Evolutionary conservation across 2,329 filamentous ascomycete genomes (phyloP).

Genomic region (Hymenoscyphus scutula): DNA sequence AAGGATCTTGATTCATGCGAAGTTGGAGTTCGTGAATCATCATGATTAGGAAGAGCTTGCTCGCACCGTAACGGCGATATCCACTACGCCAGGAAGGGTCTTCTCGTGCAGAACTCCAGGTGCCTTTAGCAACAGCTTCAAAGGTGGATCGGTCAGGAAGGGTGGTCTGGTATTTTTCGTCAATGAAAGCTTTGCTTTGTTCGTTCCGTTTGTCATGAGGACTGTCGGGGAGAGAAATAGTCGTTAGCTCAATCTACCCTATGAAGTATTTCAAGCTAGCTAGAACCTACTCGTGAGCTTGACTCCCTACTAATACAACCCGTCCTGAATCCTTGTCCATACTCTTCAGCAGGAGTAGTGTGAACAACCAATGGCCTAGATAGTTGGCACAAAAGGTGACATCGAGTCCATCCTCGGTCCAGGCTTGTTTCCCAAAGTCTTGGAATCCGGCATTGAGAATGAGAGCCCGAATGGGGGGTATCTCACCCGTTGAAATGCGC

Average conservation of each 20-base stretch:
- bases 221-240: slow-evolving; percentile 5
- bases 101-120: slow-evolving; percentile 12
- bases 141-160: background rate
- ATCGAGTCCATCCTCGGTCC: slow-evolving; percentile 37
- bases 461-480: slow-evolving; percentile 27
- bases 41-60: slow-evolving; percentile 14
- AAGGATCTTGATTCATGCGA: slow-evolving; percentile 31
- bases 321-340: slow-evolving; percentile 37
- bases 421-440: slow-evolving; percentile 27
- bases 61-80: slow-evolving; percentile 15
- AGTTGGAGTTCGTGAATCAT: slow-evolving; percentile 17
- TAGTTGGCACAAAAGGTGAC: slow-evolving; percentile 37
- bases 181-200: slow-evolving; percentile 5
- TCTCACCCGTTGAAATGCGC: slow-evolving; percentile 18
- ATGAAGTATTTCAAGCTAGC: too few relatives aligned
- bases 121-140: slow-evolving; percentile 13
- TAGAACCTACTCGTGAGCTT: slow-evolving; percentile 33
- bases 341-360: slow-evolving; percentile 36
- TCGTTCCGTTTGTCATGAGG: slow-evolving; percentile 11
- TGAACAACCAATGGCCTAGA: slow-evolving; percentile 37
- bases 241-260: too few relatives aligned
- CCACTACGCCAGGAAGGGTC: slow-evolving; percentile 12
- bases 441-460: slow-evolving; percentile 28
- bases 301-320: slow-evolving; percentile 37
- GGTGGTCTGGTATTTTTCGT: slow-evolving; percentile 8